Evolutionary conservation across 2,329 filamentous ascomycete genomes (phyloP).

Genomic region (Seiridium cupressi): DNA sequence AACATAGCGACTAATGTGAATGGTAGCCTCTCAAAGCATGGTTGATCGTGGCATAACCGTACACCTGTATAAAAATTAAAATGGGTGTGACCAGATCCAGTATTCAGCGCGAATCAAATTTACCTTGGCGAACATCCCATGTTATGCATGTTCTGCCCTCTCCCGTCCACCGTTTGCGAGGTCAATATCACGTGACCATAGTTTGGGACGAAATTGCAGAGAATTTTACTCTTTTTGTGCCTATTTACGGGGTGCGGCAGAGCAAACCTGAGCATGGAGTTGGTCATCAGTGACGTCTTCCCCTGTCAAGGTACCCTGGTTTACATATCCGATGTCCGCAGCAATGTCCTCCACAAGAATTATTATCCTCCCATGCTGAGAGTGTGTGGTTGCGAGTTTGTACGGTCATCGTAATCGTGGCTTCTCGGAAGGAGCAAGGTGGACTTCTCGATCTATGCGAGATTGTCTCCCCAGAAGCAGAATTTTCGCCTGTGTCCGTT

Average conservation of each 20-base stretch:
- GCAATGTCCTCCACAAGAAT: slow-evolving; percentile 7
- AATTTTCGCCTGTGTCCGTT: neutral
- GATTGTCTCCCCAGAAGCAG: slow-evolving; percentile 1
- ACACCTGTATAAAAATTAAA: neutral
- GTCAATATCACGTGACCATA: no score
- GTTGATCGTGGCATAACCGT: neutral
- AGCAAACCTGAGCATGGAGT: neutral
- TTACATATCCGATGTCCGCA: neutral
- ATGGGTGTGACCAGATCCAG: no score
- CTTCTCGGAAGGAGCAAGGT: neutral
- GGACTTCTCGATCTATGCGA: slow-evolving; percentile 6
- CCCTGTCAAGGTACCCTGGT: neutral
- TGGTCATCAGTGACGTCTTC: neutral
- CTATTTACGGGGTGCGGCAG: slow-evolving; percentile 12
- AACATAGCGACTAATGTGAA: no score
- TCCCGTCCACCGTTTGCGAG: no score
- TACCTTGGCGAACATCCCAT: no score
- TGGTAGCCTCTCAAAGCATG: no score
- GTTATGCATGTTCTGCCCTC: no score
- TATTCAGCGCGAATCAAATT: no score
- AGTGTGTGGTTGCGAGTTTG: neutral
- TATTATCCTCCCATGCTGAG: neutral
- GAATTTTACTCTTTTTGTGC: slow-evolving; percentile 10
- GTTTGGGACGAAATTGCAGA: slow-evolving; percentile 1
- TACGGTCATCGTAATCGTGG: neutral